Evolutionary conservation across 2,329 filamentous ascomycete species (phyloP).

Genomic region (Fusarium poae): DNA sequence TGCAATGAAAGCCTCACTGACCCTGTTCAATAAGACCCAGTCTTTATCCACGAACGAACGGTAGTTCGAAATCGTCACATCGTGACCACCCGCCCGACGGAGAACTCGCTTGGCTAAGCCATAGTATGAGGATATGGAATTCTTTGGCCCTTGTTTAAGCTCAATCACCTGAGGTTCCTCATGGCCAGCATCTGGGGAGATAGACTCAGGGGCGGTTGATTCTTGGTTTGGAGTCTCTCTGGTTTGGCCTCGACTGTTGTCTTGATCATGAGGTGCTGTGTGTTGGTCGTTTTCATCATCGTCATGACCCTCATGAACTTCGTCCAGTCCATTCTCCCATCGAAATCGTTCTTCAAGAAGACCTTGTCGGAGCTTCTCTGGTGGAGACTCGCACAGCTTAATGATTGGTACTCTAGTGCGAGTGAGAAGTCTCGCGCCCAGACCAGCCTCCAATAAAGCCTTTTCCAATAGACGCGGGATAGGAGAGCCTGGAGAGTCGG

Average conservation of each 20-base stretch:
- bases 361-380: slow-evolving; percentile 68
- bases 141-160: slow-evolving; percentile 59
- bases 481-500: slow-evolving; percentile 67
- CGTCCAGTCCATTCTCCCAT: slow-evolving; percentile 73
- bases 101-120: slow-evolving; percentile 63
- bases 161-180: slow-evolving; percentile 44
- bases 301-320: slow-evolving; percentile 53
- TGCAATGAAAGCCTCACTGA: slow-evolving; percentile 66
- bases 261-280: slow-evolving; percentile 36
- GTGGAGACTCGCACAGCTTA: slow-evolving; percentile 83
- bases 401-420: slow-evolving; percentile 88
- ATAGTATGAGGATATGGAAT: slow-evolving; percentile 62
- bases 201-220: slow-evolving; percentile 35
- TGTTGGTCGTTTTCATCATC: slow-evolving; percentile 54
- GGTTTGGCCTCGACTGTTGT: slow-evolving; percentile 43
- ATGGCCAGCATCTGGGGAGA: slow-evolving; percentile 34
- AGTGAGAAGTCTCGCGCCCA: slow-evolving; percentile 82
- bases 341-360: slow-evolving; percentile 75
- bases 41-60: slow-evolving; percentile 60
- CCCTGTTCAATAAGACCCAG: slow-evolving; percentile 63
- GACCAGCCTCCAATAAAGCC: slow-evolving; percentile 76
- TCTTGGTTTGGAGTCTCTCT: slow-evolving; percentile 9
- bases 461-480: slow-evolving; percentile 83
- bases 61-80: slow-evolving; percentile 63
- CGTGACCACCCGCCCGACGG: slow-evolving; percentile 62